Percentiles rank a stretch among this genome's conserved stretches.
Evolutionary conservation across 1,284 basidiomycete genomes (phyloP).

Genomic region (Takashimella tepidaria): DNA sequence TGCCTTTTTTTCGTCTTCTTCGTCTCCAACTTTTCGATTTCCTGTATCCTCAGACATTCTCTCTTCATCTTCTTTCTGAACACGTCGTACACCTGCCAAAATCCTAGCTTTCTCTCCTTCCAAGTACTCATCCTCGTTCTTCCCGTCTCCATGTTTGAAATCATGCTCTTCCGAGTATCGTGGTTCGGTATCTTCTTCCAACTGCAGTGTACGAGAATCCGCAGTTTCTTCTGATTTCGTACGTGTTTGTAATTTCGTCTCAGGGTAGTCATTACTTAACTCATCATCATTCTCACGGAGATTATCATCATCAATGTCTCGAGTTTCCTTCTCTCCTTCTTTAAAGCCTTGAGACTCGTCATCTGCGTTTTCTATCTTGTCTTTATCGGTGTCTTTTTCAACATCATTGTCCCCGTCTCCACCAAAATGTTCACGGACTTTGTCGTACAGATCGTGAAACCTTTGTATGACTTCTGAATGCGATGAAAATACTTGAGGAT

Average conservation of each 20-base stretch:
- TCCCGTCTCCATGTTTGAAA: not conserved
- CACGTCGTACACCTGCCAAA: not conserved
- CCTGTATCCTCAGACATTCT: not conserved
- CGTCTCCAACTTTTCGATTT: not conserved
- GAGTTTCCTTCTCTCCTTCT: not conserved
- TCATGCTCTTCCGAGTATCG: slow-evolving; percentile 5
- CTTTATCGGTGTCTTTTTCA: not conserved
- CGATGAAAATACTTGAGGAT: slow-evolving; percentile 37
- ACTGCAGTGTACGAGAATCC: not conserved
- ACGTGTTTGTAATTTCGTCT: not conserved
- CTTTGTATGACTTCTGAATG: slow-evolving; percentile 40
- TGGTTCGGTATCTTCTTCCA: no score
- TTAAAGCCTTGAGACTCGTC: no score
- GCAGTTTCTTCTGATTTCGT: not conserved
- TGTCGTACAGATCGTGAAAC: slow-evolving; percentile 30
- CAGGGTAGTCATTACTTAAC: slow-evolving; percentile 3
- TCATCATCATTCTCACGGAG: slow-evolving; percentile 3
- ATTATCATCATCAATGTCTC: not conserved
- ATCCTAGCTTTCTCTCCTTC: not conserved
- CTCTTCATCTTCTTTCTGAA: not conserved
- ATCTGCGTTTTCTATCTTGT: not conserved
- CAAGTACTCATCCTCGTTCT: not conserved
- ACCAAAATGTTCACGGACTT: slow-evolving; percentile 10
- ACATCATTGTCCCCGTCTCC: not conserved
- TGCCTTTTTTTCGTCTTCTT: not conserved